Conservation (phyloP, 306 rosid genomes). For the Glycine tomentella region DNA sequence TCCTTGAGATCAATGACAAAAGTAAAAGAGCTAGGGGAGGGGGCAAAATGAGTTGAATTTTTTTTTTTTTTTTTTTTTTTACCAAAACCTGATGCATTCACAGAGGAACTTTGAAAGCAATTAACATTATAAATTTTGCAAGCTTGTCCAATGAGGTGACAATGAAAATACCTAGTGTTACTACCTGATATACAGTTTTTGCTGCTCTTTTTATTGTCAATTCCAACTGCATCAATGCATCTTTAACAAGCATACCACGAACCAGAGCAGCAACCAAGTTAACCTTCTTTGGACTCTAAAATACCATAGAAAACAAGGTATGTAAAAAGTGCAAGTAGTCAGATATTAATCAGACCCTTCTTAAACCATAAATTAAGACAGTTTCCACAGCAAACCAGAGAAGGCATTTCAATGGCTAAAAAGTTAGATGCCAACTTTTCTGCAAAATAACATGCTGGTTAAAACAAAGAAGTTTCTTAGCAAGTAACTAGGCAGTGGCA, state of each 20-base stretch:
- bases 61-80: background rate
- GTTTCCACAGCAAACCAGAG: conserved; percentile 33
- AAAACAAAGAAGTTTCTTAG: conserved; percentile 3
- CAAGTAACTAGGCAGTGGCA: background rate
- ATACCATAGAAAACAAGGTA: conserved; percentile 17
- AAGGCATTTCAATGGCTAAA: conserved; percentile 14
- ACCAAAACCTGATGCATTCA: background rate
- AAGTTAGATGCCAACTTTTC: conserved; percentile 10
- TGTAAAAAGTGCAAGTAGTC: background rate
- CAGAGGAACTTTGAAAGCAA: conserved; percentile 27
- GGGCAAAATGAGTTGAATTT: background rate
- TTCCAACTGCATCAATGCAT: conserved; percentile 92
- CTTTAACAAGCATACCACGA: conserved; percentile 99
- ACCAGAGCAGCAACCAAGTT: conserved; percentile 95
- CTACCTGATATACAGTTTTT: conserved; percentile 92
- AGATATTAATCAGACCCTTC: conserved; percentile 17
- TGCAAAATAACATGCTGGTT: conserved; percentile 6
- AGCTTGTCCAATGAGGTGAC: conserved; percentile 15
- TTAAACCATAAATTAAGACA: conserved; percentile 4
- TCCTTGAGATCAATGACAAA: conserved; percentile 17
- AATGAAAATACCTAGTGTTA: conserved; percentile 35
- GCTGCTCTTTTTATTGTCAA: conserved; percentile 87
- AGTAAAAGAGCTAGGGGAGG: background rate
- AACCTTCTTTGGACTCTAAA: conserved; percentile 93
- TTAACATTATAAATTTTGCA: background rate